These are phyloP conservation scores for Russula sp. DNA, from an alignment of 768 basidiomycete species.

Conservation along the genomic window DNA sequence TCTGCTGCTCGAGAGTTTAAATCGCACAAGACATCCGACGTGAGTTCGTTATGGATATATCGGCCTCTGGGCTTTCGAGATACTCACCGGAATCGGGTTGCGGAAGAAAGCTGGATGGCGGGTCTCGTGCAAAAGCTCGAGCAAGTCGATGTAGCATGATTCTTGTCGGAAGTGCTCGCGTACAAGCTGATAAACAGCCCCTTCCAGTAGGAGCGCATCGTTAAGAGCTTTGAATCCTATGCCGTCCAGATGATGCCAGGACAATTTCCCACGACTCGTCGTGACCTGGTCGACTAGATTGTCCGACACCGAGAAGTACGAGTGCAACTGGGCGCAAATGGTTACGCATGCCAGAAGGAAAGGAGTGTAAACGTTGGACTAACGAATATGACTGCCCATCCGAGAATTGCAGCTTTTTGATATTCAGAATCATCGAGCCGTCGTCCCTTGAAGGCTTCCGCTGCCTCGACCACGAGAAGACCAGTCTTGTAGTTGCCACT, in stretches of 20 bases:
- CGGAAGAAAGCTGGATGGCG: constrained; percentile 25
- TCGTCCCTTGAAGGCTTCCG: constrained; percentile 75
- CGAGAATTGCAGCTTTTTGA: constrained; percentile 78
- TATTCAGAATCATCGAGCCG: constrained; percentile 77
- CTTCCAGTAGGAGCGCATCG: constrained; percentile 94
- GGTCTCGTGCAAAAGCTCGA: constrained; percentile 89
- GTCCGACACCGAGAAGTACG: constrained; percentile 92
- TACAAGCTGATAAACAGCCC: constrained; percentile 84
- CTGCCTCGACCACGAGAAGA: constrained; percentile 88
- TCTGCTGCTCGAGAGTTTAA: background rate
- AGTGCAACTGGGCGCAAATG: constrained; percentile 67
- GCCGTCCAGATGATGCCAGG: constrained; percentile 74
- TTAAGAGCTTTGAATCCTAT: constrained; percentile 89
- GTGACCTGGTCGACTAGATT: constrained; percentile 95
- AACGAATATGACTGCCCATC: constrained; percentile 94
- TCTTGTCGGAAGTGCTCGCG: constrained; percentile 79
- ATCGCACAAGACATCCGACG: background rate
- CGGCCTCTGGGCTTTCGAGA: background rate
- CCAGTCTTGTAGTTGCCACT: constrained; percentile 95
- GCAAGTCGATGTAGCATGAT: constrained; percentile 77
- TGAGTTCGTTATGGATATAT: background rate
- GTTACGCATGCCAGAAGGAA: background rate
- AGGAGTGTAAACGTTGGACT: constrained; percentile 30
- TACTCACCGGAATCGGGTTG: constrained; percentile 12
- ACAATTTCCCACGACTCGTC: constrained; percentile 87